Evolutionary conservation across 192 early-diverging fungal species (phyloP), one percentile per base, ranked within the genome.

Genomic region (Powellomyces hirtus): DNA sequence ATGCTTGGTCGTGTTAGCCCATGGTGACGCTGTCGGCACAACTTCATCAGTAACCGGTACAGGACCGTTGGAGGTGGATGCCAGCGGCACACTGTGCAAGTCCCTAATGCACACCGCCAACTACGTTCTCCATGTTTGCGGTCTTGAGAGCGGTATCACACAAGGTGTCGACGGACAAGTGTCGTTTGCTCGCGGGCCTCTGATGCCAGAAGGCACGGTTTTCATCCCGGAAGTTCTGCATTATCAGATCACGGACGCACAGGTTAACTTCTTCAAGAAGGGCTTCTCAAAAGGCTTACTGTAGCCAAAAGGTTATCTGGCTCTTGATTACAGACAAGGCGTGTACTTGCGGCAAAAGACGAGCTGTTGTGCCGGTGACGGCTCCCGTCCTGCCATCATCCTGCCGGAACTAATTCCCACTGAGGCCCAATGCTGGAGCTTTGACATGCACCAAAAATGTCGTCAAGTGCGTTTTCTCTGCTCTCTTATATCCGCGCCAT

Each of bases 111-210:
- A 64, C 30, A 31, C 40, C 4, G 55, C 40, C 11, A 53, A 70
- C 59, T 64, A 68, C 36, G 33, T 62, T 13, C n/a, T 75, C n/a
- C 37, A 58, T 16, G 73, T 75, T 16, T 27, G 42, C 40, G 38
- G 24, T 13, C 24, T 75, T 33, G 61, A 57, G 26, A 75, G 66
- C 34, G 73, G 73, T 18, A 24, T 38, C 2, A 69, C 66, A 26
- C 65, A 75, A 42, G 66, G 73, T 2, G 60, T 75, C 6, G 38
- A 59, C 56, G 73, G 73, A 13, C 64, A 74, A 46, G 6, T 72
- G 29, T 45, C 70, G 11, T 42, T 72, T 8, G 27, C 20, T 20
- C 30, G 70, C 7, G 70, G 70, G 10, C 62, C 70, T 13, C 53
- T 64, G 10, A 52, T 72, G 0, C 1, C 6, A 35, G 55, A 64